A percentile compares a stretch with the other conserved stretches of the same genome.
Evolutionary conservation across 176 grass and related monocot genomes (phyloP).

Genomic region (maize (Zea mays)): DNA sequence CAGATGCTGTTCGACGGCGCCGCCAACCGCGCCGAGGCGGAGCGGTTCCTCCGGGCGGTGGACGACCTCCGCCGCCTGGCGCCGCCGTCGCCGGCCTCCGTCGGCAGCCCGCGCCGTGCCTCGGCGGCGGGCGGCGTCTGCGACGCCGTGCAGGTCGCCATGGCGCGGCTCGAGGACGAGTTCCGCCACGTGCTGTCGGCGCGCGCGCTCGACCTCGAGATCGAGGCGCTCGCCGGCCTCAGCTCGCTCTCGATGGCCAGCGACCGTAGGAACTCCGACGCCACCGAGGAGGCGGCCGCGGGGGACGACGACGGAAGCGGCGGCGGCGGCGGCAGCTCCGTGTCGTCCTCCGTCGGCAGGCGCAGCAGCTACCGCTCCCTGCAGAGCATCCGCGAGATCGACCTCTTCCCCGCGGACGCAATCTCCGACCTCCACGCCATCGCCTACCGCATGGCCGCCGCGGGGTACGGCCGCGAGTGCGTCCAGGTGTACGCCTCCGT

Average conservation of each 20-base stretch:
- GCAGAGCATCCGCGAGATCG: slow-evolving; percentile 83
- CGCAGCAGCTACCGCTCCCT: slow-evolving; percentile 67
- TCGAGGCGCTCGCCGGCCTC: slow-evolving; percentile 56
- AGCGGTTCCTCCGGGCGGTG: slow-evolving; percentile 63
- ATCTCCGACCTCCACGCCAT: slow-evolving; percentile 69
- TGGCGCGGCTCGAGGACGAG: slow-evolving; percentile 82
- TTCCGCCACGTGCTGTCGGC: slow-evolving; percentile 60
- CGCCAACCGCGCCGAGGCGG: slow-evolving; percentile 42
- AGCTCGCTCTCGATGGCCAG: slow-evolving; percentile 43
- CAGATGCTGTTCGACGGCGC: slow-evolving; percentile 55
- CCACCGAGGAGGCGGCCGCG: neutral
- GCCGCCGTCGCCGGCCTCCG: slow-evolving; percentile 13
- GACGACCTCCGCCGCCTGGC: slow-evolving; percentile 60
- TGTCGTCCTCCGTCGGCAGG: slow-evolving; percentile 41
- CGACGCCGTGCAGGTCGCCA: slow-evolving; percentile 56
- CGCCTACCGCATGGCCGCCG: slow-evolving; percentile 62
- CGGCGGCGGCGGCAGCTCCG: slow-evolving; percentile 12
- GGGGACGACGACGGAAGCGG: slow-evolving; percentile 23
- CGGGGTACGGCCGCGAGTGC: slow-evolving; percentile 87
- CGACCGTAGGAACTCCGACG: slow-evolving; percentile 34
- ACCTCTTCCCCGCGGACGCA: slow-evolving; percentile 74
- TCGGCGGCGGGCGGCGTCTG: neutral
- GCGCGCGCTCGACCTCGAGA: slow-evolving; percentile 57
- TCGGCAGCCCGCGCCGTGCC: neutral
- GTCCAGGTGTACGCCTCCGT: slow-evolving; percentile 83